Base-by-base conservation (phyloP, 257 asterid species). In the Forsythia viridissima region DNA sequence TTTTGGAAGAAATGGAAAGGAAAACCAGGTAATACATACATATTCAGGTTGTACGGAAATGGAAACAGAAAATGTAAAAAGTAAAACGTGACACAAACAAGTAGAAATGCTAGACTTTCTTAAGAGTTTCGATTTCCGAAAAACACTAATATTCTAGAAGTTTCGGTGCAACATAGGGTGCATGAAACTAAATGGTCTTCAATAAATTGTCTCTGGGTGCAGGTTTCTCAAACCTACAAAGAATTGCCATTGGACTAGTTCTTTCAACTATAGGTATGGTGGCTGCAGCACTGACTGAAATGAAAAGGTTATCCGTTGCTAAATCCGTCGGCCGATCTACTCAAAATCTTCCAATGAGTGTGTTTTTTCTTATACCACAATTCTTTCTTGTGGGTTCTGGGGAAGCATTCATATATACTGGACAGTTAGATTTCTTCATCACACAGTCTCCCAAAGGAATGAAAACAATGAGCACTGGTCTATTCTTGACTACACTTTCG, bases 391-490 rank as follows among this genome's bases (percentile, higher is more conserved):
- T 95, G 75, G 99, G 99, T 1, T 43, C 99, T 0, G 98, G 96
- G 36, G 99, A 95, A 74, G 99, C 96, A 7, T 93, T 93, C 75
- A 95, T 93, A 72, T 93, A 95, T 88, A 93, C 98, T 0, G 99
- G 99, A 34, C 98, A 95, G 67, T 87, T 95, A 8, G 99, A 95
- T 76, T 95, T 95, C 91, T 95, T 95, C 93, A 89, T 93, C 71
- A 91, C 97, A 0, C 89, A 89, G 38, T 90, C 98, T 0, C 98
- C 98, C n/a, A 93, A 95, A 76, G 93, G 98, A 71, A 95, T 95
- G 99, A 95, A 93, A 78, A 88, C 99, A 1, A 90, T 90, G 96
- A 95, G 99, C 90, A 95, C 99, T 0, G 99, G 98, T 8, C 94
- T 95, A 34, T 95, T 95, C 88, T 75, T 95, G 78, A 88, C 97